These are phyloP conservation scores for Juncus effusus DNA, from an alignment of 176 grass and related monocot genomes.

Conservation along the genomic window DNA sequence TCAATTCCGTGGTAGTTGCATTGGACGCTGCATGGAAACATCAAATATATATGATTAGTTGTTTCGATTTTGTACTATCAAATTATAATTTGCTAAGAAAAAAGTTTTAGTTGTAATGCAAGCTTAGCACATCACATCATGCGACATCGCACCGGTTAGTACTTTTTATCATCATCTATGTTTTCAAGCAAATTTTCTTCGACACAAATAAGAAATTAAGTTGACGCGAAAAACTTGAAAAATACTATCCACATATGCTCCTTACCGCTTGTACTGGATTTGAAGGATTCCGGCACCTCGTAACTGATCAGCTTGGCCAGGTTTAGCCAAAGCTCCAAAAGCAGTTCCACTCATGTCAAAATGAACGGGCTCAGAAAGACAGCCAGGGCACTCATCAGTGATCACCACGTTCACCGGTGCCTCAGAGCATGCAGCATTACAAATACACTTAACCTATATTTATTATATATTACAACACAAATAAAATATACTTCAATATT, in stretches of 20 bases:
- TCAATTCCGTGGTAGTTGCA: conserved; percentile 62
- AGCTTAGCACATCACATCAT: background rate
- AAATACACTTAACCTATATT: conserved; percentile 48
- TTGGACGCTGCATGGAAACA: conserved; percentile 41
- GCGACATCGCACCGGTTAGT: background rate
- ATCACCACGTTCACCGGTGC: conserved; percentile 53
- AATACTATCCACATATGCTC: background rate
- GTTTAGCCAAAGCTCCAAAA: conserved; percentile 56
- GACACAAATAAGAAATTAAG: conserved; percentile 5
- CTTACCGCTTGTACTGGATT: conserved; percentile 50
- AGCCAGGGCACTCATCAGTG: conserved; percentile 56
- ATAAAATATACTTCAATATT: background rate
- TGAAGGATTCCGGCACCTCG: conserved; percentile 47
- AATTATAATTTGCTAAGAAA: background rate
- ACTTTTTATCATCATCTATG: background rate
- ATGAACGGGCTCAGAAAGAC: conserved; percentile 40
- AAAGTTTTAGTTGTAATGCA: background rate
- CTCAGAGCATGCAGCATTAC: conserved; percentile 45
- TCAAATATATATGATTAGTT: conserved; percentile 1
- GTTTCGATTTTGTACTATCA: background rate
- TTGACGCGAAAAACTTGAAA: background rate
- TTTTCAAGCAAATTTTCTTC: background rate
- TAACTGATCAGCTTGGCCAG: conserved; percentile 54
- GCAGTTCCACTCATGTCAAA: conserved; percentile 87
- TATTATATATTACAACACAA: background rate